phyloP scores from a whole-genome alignment of 306 rosid species.

The Cicer yamashitae region DNA sequence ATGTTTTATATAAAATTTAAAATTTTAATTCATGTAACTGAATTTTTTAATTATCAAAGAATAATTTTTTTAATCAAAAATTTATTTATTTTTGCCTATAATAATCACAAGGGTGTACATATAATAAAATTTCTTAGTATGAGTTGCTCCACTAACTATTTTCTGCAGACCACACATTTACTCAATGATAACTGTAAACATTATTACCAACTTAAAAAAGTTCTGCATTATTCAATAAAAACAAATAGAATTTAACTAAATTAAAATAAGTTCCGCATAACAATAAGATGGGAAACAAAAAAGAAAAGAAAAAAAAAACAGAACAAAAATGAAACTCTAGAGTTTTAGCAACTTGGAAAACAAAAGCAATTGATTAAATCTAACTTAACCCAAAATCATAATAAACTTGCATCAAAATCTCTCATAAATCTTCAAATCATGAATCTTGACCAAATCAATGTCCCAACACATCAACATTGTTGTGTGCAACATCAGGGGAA shows the following conservation, averaged over 20 bases:
- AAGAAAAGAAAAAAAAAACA: background rate
- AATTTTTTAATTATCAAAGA: no score
- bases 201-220: no score
- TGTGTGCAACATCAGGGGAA: constrained; percentile 34
- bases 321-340: constrained; percentile 1
- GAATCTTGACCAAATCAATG: constrained; percentile 24
- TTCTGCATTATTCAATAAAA: background rate
- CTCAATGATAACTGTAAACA: no score
- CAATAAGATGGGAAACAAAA: background rate
- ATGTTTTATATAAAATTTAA: no score
- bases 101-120: no score
- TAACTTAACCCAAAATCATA: constrained; percentile 1
- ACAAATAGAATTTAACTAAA: background rate
- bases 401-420: background rate
- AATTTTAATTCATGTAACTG: no score
- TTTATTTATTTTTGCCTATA: no score
- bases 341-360: background rate
- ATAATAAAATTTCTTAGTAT: no score
- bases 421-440: background rate
- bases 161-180: no score
- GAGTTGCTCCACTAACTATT: no score
- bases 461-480: constrained; percentile 42
- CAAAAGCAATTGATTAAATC: background rate
- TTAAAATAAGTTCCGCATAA: constrained; percentile 1
- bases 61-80: no score